Evolutionary conservation across 164 flowering plant genomes (phyloP).

Genomic region (Tinospora cordifolia): DNA sequence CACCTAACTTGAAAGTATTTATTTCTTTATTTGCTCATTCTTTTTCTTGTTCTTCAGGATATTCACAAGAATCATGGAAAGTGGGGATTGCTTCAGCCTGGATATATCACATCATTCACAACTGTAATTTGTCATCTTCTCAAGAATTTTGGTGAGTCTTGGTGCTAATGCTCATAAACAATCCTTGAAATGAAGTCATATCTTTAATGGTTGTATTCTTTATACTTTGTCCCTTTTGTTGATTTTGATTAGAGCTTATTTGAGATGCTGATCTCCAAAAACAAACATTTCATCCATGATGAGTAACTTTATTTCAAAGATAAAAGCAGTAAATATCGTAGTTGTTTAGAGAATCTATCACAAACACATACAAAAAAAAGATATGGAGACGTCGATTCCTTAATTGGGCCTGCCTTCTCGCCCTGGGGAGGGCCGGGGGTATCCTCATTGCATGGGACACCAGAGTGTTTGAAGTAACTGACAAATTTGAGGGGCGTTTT

Average conservation of each 20-base stretch:
- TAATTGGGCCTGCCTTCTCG: too few relatives aligned
- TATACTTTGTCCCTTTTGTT: neutral
- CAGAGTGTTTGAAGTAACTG: too few relatives aligned
- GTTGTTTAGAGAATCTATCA: too few relatives aligned
- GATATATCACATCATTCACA: conserved; percentile 34
- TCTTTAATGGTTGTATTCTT: neutral
- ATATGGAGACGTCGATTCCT: too few relatives aligned
- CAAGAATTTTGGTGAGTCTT: conserved; percentile 16
- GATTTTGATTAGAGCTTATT: too few relatives aligned
- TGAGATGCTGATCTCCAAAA: too few relatives aligned
- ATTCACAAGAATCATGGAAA: conserved; percentile 20
- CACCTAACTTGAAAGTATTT: neutral
- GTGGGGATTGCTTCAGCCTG: conserved; percentile 24
- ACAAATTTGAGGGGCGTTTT: too few relatives aligned
- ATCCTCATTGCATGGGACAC: too few relatives aligned
- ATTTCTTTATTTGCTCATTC: neutral
- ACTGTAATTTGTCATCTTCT: conserved; percentile 56
- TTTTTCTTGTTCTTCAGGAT: conserved; percentile 29
- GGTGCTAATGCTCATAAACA: neutral
- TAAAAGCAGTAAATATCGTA: neutral
- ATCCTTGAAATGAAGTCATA: neutral
- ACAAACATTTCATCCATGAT: neutral
- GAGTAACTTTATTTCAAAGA: neutral
- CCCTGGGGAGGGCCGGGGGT: too few relatives aligned
- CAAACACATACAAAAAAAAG: too few relatives aligned